Evolutionary conservation across 495 filamentous ascomycete genomes (phyloP).

Genomic region (Achaetomiella virescens): DNA sequence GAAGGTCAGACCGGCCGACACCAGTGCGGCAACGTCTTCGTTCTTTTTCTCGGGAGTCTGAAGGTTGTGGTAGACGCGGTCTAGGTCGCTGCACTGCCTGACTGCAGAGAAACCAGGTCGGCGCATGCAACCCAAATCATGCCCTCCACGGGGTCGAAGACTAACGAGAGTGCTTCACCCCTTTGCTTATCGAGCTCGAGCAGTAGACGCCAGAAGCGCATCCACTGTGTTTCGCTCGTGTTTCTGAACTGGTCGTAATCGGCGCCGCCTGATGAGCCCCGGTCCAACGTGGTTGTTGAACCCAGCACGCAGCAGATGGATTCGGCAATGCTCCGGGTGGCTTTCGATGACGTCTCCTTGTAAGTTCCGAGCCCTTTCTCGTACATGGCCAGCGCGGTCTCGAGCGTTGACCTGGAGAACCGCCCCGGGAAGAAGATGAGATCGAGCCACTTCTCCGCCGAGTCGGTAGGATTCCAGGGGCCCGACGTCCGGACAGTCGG

Average conservation of each 20-base stretch:
- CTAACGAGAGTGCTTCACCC: constrained; percentile 69
- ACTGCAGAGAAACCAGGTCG: constrained; percentile 71
- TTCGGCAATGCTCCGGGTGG: constrained; percentile 50
- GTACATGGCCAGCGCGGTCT: constrained; percentile 73
- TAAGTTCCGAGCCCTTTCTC: constrained; percentile 49
- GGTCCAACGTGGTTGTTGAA: constrained; percentile 54
- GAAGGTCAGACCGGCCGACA: constrained; percentile 57
- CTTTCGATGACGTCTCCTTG: constrained; percentile 35
- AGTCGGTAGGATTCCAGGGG: constrained; percentile 57
- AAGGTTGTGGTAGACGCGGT: constrained; percentile 60
- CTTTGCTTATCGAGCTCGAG: constrained; percentile 80
- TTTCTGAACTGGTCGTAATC: constrained; percentile 65
- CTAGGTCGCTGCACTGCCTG: constrained; percentile 69
- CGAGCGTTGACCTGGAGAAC: constrained; percentile 69
- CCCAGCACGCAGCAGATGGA: constrained; percentile 67
- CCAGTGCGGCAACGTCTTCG: constrained; percentile 39
- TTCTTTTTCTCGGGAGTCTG: constrained; percentile 27
- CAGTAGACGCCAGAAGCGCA: constrained; percentile 76
- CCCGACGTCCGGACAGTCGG: constrained; percentile 49
- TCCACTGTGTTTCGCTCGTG: constrained; percentile 78
- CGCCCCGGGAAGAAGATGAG: constrained; percentile 78
- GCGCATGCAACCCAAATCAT: constrained; percentile 79
- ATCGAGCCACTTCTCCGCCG: constrained; percentile 60
- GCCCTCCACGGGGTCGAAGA: constrained; percentile 60
- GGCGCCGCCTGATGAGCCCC: constrained; percentile 54